Evolutionary conservation across 2,329 filamentous ascomycete species (phyloP).

Genomic region (Aspergillus ochraceoroseus): DNA sequence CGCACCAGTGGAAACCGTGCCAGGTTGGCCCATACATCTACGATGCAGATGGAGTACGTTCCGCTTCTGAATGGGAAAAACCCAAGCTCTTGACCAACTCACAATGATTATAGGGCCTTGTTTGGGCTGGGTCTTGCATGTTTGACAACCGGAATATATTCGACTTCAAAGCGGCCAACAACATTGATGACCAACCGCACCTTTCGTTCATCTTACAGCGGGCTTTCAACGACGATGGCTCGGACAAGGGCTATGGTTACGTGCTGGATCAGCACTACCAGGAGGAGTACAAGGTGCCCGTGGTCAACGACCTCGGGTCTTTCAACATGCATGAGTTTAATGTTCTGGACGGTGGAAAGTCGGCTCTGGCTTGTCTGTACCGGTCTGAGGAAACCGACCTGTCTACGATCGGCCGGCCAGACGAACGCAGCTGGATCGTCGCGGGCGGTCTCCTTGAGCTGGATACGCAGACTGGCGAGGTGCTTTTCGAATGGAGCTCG

Average conservation of each 20-base stretch:
- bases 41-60: conserved; percentile 44
- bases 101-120: conserved; percentile 29
- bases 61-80: too few relatives aligned
- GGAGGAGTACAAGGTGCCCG: conserved; percentile 36
- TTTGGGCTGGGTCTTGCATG: conserved; percentile 48
- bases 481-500: conserved; percentile 38
- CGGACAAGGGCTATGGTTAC: conserved; percentile 45
- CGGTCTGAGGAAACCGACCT: conserved; percentile 23
- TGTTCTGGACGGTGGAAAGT: conserved; percentile 34
- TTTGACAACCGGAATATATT: conserved; percentile 47
- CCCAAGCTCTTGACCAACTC: neutral
- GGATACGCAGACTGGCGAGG: conserved; percentile 34
- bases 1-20: conserved; percentile 35
- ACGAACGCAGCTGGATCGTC: conserved; percentile 30
- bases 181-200: conserved; percentile 43
- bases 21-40: conserved; percentile 49
- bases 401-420: conserved; percentile 30
- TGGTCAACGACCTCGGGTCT: conserved; percentile 24
- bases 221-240: conserved; percentile 28
- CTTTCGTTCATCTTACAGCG: conserved; percentile 46
- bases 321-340: conserved; percentile 45
- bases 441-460: conserved; percentile 39
- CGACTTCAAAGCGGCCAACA: conserved; percentile 44
- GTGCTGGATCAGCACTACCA: conserved; percentile 48
- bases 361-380: conserved; percentile 32